Conservation (phyloP, 495 filamentous ascomycete genomes). For the Endocarpon pusillum region DNA sequence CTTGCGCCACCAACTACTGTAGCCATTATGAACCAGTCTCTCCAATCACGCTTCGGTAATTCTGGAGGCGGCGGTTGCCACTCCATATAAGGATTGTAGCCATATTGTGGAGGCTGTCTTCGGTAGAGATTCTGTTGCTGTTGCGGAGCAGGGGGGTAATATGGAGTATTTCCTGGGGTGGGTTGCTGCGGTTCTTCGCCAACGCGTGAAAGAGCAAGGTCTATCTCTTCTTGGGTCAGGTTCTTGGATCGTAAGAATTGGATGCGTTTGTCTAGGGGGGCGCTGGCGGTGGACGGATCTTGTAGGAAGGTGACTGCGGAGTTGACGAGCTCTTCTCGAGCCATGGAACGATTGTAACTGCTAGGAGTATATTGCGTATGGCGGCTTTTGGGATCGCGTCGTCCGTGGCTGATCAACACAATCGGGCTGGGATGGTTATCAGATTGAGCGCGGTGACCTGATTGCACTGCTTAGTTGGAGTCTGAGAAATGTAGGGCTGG, state of each 20-base stretch:
- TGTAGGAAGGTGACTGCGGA: constrained; percentile 90
- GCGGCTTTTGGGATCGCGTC: no score
- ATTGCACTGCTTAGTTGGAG: no score
- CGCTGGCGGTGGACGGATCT: constrained; percentile 77
- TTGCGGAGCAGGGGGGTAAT: constrained; percentile 14
- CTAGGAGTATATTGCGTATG: no score
- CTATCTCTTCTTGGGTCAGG: constrained; percentile 87
- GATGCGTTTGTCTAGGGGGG: constrained; percentile 80
- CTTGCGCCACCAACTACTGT: constrained; percentile 74
- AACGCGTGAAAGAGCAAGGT: constrained; percentile 59
- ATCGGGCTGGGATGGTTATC: no score
- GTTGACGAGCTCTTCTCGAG: constrained; percentile 69
- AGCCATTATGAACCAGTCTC: constrained; percentile 97
- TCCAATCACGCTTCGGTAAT: constrained; percentile 74
- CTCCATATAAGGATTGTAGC: constrained; percentile 45
- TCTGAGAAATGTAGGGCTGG: no score
- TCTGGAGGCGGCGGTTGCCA: constrained; percentile 51
- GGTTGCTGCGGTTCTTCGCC: constrained; percentile 30
- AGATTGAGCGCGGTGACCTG: no score
- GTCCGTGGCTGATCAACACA: no score
- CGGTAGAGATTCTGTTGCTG: constrained; percentile 33
- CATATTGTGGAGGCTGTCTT: constrained; percentile 43
- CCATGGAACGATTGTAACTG: no score
- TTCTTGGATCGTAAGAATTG: constrained; percentile 95
- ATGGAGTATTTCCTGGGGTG: constrained; percentile 23